These are phyloP conservation scores for Zea mays DNA, from an alignment of 176 grass and related monocot species.

Conservation along the genomic window Zm-B73-REFERENCE-NAM-5.0 NC_050101.1:89118001-89118500, in stretches of 20 bases:
- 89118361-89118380: conserved; percentile 40
- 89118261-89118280: conserved; percentile 43
- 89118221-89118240: conserved; percentile 81
- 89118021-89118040: no score
- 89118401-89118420: conserved; percentile 41
- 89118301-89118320: conserved; percentile 52
- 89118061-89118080: conserved; percentile 9
- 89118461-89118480: conserved; percentile 60
- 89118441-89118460: conserved; percentile 64
- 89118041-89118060: neutral
- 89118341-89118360: conserved; percentile 81
- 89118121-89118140: conserved; percentile 85
- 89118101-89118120: conserved; percentile 99
- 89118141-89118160: conserved; percentile 91
- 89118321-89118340: conserved; percentile 89
- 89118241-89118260: conserved; percentile 89
- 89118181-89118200: conserved; percentile 67
- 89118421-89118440: conserved; percentile 87
- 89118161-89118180: conserved; percentile 85
- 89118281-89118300: neutral
- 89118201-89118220: conserved; percentile 89
- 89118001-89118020: neutral
- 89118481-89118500: conserved; percentile 18
- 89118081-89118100: conserved; percentile 90
- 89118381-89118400: neutral